A percentile compares a stretch with the other conserved stretches of the same genome.
Conservation (phyloP, 106 monocot genomes). For the Acanthochlamys bracteata region DNA sequence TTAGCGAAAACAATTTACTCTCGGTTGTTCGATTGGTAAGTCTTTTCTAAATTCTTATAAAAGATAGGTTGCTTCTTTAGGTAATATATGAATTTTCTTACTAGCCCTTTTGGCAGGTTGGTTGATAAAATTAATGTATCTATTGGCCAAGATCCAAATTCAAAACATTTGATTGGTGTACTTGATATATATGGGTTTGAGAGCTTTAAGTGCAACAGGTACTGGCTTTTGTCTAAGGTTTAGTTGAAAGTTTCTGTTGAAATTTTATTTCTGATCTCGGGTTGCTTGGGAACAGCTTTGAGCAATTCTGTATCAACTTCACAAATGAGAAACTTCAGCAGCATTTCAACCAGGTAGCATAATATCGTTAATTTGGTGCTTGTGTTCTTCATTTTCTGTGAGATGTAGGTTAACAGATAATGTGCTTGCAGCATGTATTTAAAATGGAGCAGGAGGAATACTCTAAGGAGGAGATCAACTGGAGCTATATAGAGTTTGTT, state of each 20-base stretch:
- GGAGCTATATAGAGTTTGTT: slow-evolving; percentile 99
- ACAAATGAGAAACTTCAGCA: slow-evolving; percentile 94
- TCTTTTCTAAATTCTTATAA: too few relatives aligned
- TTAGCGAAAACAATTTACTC: slow-evolving; percentile 94
- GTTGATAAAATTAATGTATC: slow-evolving; percentile 96
- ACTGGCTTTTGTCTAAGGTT: background rate
- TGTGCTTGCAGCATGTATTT: slow-evolving; percentile 86
- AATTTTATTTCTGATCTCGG: background rate
- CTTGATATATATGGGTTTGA: slow-evolving; percentile 99
- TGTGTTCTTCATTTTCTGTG: too few relatives aligned
- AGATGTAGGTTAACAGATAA: too few relatives aligned
- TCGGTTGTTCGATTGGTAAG: slow-evolving; percentile 95
- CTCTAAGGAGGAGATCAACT: slow-evolving; percentile 90
- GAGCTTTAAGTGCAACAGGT: slow-evolving; percentile 91
- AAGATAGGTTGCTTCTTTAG: background rate
- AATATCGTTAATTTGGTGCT: background rate
- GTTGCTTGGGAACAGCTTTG: slow-evolving; percentile 40
- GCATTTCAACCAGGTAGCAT: slow-evolving; percentile 80
- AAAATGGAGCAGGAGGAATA: slow-evolving; percentile 93
- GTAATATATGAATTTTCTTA: too few relatives aligned
- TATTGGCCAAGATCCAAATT: slow-evolving; percentile 84
- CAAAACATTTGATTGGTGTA: slow-evolving; percentile 85
- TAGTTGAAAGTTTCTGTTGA: too few relatives aligned
- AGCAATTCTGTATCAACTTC: slow-evolving; percentile 92
- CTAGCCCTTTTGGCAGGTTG: slow-evolving; percentile 45